A percentile compares a stretch with the other conserved stretches of the same genome.
These are phyloP conservation scores for Curvularia spicifera DNA, from an alignment of 2,329 filamentous ascomycete genomes.

Conservation along the genomic window DNA sequence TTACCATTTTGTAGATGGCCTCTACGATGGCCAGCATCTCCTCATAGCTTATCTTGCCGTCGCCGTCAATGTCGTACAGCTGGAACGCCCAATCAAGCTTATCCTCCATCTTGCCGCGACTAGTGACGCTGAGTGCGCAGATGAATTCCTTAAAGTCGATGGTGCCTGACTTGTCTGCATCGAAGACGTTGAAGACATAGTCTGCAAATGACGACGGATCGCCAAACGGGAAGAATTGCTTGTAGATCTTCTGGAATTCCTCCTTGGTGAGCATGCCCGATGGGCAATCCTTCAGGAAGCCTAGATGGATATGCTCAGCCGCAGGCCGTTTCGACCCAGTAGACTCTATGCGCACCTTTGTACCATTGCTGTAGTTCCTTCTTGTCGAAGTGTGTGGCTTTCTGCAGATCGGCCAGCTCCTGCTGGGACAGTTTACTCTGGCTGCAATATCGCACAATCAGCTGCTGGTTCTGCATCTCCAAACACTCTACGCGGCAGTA, in stretches of 20 bases:
- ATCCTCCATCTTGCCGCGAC: conserved; percentile 98
- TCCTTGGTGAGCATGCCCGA: conserved; percentile 96
- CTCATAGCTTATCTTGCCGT: conserved; percentile 98
- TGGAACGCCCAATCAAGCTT: conserved; percentile 99
- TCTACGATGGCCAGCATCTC: conserved; percentile 99
- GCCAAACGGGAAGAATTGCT: conserved; percentile 98
- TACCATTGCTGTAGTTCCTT: conserved; percentile 99
- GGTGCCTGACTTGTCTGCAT: conserved; percentile 93
- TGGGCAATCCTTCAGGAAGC: conserved; percentile 97
- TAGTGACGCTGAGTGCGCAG: conserved; percentile 94
- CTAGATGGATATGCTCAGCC: conserved; percentile 61
- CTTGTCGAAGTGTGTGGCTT: conserved; percentile 98
- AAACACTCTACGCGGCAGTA: conserved; percentile 31
- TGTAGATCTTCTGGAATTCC: conserved; percentile 99
- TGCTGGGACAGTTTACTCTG: conserved; percentile 98
- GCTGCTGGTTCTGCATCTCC: conserved; percentile 37
- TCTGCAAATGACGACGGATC: conserved; percentile 97
- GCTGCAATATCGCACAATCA: conserved; percentile 60
- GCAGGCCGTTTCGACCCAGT: neutral
- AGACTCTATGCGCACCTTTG: conserved; percentile 72
- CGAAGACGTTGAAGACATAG: conserved; percentile 99
- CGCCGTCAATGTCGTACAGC: conserved; percentile 97
- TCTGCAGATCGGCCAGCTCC: conserved; percentile 93
- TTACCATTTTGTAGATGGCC: conserved; percentile 99
- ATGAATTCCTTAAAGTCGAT: conserved; percentile 99